Evolutionary conservation across 1,284 basidiomycete genomes (phyloP), one percentile per base, ranked within the genome.

Genomic region (Ceratobasidium sp.): DNA sequence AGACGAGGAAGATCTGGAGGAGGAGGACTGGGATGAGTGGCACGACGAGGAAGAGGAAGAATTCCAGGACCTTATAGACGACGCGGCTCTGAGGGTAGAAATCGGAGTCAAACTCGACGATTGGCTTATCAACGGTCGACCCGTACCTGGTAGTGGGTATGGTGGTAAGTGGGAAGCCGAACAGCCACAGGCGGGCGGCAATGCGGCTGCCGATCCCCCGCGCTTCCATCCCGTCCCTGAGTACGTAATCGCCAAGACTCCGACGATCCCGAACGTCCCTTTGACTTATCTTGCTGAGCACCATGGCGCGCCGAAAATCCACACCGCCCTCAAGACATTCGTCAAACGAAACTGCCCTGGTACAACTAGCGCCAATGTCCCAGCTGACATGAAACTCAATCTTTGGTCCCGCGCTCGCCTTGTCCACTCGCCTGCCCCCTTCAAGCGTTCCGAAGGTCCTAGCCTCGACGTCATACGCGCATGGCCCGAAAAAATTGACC

Each of bases 171-270:
- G 46, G 46, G 46, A 49, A 7, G 46, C 18, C 3, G 18, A 49
- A 49, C 46, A 49, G 46, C 46, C 46, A 49, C 46, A 49, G 18
- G 1, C 1, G 18, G 46, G 46, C 46, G 46, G 12, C 46, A 49
- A 49, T 49, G 18, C 18, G 46, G 46, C 46, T 18, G 46, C 10
- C 18, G 7, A 49, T 49, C 46, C 46, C 33, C 33, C 33, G 33
- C 33, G 33, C 10, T 60, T 71, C 33, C 58, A 70, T 49, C 68
- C 68, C 15, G 39, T 55, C 51, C 68, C 68, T 28, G 46, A 53
- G 33, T 10, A 28, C 23, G 46, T 53, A 12, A 68, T 18, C 3
- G 66, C 66, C 40, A 67, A 70, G 39, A 28, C 49, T 4, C 58
- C 58, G 12, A 60, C 58, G 23, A 33, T 26, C 58, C 26, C 58